Evolutionary conservation across 2,329 filamentous ascomycete genomes (phyloP).

Genomic region (Pseudopithomyces chartarum): DNA sequence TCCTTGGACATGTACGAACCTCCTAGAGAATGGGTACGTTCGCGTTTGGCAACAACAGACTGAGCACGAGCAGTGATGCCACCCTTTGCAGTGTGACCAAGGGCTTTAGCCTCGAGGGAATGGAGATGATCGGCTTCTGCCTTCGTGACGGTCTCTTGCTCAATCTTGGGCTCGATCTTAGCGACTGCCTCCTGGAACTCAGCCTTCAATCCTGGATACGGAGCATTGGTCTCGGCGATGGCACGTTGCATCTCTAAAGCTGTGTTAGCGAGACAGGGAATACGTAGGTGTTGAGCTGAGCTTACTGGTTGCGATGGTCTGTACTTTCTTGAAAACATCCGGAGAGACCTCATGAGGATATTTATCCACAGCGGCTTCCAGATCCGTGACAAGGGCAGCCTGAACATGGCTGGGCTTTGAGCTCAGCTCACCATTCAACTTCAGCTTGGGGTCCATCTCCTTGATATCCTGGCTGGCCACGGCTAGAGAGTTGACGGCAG

Average conservation of each 20-base stretch:
- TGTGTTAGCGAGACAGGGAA: neutral
- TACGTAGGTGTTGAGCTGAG: neutral
- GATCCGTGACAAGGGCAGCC: slow-evolving; percentile 32
- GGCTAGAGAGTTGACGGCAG: slow-evolving; percentile 34
- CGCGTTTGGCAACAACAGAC: slow-evolving; percentile 42
- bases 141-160: slow-evolving; percentile 40
- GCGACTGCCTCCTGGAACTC: slow-evolving; percentile 36
- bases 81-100: slow-evolving; percentile 41
- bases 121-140: slow-evolving; percentile 49
- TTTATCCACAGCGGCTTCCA: slow-evolving; percentile 29
- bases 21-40: slow-evolving; percentile 23
- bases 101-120: slow-evolving; percentile 47
- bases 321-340: slow-evolving; percentile 31
- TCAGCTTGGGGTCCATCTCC: slow-evolving; percentile 13
- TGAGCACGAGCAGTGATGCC: slow-evolving; percentile 47
- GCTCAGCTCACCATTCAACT: slow-evolving; percentile 4
- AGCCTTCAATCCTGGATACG: slow-evolving; percentile 36
- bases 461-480: slow-evolving; percentile 27
- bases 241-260: slow-evolving; percentile 36
- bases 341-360: slow-evolving; percentile 29
- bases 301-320: slow-evolving; percentile 38
- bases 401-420: slow-evolving; percentile 10
- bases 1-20: neutral
- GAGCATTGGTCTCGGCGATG: slow-evolving; percentile 26
- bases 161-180: slow-evolving; percentile 39